These are phyloP conservation scores for Emericellopsis atlantica DNA, from an alignment of 2,329 filamentous ascomycete genomes.

Conservation along the genomic window DNA sequence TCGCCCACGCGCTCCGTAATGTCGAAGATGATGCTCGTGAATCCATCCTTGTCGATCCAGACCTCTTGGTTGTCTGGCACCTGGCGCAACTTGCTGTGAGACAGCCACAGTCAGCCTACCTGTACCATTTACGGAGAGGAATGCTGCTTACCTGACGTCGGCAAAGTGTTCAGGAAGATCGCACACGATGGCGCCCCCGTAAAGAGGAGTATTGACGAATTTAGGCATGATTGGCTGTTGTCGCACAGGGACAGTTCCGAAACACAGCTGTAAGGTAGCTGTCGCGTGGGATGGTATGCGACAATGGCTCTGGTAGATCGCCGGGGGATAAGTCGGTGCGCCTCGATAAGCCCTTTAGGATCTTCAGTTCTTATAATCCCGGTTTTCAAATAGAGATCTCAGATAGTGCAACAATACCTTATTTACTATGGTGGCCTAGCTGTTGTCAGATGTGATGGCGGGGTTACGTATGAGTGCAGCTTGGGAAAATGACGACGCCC, in stretches of 20 bases:
- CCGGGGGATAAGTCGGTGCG: too few species aligned
- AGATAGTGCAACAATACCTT: too few species aligned
- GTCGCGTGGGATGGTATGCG: too few species aligned
- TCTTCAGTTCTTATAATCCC: too few species aligned
- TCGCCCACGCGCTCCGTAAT: constrained; percentile 69
- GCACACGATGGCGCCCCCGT: constrained; percentile 58
- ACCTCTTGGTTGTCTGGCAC: constrained; percentile 87
- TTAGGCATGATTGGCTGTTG: constrained; percentile 26
- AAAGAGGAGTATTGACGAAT: constrained; percentile 50
- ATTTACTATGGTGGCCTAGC: too few species aligned
- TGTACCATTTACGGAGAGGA: neutral
- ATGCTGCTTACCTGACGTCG: constrained; percentile 52
- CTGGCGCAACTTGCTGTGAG: constrained; percentile 52
- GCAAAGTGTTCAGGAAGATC: constrained; percentile 57
- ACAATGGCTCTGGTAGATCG: too few species aligned
- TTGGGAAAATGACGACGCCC: neutral
- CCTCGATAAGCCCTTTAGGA: too few species aligned
- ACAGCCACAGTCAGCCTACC: constrained; percentile 3
- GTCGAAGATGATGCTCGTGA: constrained; percentile 81
- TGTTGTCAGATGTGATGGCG: too few species aligned
- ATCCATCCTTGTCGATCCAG: constrained; percentile 72
- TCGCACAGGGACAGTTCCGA: neutral
- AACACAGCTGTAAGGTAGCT: too few species aligned
- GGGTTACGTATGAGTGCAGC: too few species aligned
- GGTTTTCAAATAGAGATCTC: too few species aligned